Base-by-base conservation (phyloP, 2,329 filamentous ascomycete species). In the Cucurbitaria berberidis region DNA sequence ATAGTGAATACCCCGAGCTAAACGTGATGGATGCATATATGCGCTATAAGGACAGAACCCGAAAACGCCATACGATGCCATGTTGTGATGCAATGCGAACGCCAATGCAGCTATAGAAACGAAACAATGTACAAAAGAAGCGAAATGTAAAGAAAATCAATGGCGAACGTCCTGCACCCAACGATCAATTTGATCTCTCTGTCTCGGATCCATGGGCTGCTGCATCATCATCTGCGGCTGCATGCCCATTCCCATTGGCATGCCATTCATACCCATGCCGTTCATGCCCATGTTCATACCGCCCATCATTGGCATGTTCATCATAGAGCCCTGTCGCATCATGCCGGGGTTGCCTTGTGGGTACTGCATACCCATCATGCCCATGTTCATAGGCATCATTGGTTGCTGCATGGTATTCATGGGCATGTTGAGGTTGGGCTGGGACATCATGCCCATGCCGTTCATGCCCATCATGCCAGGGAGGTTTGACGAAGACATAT, bases 151-250 rank as follows among this genome's bases (percentile, higher is more conserved):
- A 29, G 24, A 10, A 24, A 21, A 42, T 60, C 36, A 69, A 43
- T 62, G 59, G 51, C 62, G 58, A 48, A 80, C 68, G 42, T 74
- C 69, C 62, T 82, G 77, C 64, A 84, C 79, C 84, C 84, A 87
- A 29, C 79, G 81, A 74, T 86, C 83, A 71, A 87, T 85, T 53
- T 82, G 75, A 53, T 81, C 83, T 48, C 82, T 75, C 64, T 84
- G 82, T 47, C 75, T 75, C 4, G 78, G 73, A 65, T 83, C 78
- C 66, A 82, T 74, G 1, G 63, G 62, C 40, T 52, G 60, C 30
- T 57, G 57, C 60, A 68, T 62, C 60, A 59, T 62, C 58, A 66
- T 59, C n/a, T 40, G 43, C 36, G 57, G 61, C 51, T 57, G 57
- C 65, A 68, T 68, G 47, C 54, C 55, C 63, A 34, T 34, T 13